These are phyloP conservation scores for Penicillium subrubescens DNA, from an alignment of 495 filamentous ascomycete species.

Conservation along the genomic window DNA sequence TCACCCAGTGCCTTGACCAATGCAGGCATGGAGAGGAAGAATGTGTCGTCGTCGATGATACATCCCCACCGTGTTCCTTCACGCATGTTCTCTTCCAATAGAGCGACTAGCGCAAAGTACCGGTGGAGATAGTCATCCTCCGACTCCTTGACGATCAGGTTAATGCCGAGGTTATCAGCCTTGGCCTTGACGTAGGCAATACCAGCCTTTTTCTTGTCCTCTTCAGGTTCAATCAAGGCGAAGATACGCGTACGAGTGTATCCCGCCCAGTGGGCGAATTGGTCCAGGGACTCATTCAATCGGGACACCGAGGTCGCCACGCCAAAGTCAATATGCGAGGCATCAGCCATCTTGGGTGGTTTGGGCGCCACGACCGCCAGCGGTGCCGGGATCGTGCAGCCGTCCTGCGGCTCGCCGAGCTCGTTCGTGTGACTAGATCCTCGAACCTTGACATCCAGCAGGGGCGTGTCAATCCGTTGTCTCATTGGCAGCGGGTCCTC, in stretches of 20 bases:
- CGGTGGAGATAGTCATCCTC: conserved; percentile 53
- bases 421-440: background rate
- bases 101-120: conserved; percentile 61
- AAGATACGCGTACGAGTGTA: conserved; percentile 58
- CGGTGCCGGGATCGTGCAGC: conserved; percentile 38
- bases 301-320: conserved; percentile 60
- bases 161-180: conserved; percentile 48
- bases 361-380: conserved; percentile 37
- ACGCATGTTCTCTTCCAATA: conserved; percentile 49
- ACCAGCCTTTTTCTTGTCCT: conserved; percentile 10
- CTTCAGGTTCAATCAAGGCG: conserved; percentile 54
- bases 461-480: conserved; percentile 34
- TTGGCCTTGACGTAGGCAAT: conserved; percentile 34
- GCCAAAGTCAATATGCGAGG: conserved; percentile 60
- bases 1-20: conserved; percentile 47
- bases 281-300: conserved; percentile 56
- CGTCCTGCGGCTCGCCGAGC: conserved; percentile 28
- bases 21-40: conserved; percentile 56
- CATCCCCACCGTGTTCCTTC: conserved; percentile 58
- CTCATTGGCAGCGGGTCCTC: conserved; percentile 33
- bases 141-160: conserved; percentile 53
- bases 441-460: conserved; percentile 28
- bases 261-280: conserved; percentile 64
- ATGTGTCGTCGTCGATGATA: conserved; percentile 73
- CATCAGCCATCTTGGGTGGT: conserved; percentile 41